Evolutionary conservation across 352 stramenopile genomes (phyloP).

Genomic region (Globisporangium radiosum): DNA sequence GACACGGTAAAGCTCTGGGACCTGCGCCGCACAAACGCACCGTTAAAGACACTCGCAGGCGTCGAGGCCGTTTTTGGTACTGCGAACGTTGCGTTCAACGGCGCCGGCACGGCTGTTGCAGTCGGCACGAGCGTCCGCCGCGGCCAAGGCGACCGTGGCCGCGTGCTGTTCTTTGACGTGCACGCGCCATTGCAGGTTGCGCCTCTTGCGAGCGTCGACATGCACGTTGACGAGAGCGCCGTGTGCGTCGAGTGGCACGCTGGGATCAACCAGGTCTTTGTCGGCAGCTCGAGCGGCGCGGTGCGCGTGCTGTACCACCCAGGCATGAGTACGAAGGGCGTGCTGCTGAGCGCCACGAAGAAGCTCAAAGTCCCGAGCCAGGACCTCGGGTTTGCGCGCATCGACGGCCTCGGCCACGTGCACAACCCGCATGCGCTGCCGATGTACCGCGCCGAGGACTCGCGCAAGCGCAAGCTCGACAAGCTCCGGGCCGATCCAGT

Average conservation of each 20-base stretch:
- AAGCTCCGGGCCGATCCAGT: constrained; percentile 65
- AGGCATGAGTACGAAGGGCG: constrained; percentile 63
- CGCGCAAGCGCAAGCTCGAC: constrained; percentile 65
- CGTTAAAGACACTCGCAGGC: constrained; percentile 50
- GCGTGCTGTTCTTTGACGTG: constrained; percentile 74
- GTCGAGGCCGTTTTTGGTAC: constrained; percentile 71
- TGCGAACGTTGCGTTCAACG: constrained; percentile 79
- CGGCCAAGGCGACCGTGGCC: constrained; percentile 38
- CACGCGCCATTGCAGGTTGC: constrained; percentile 41
- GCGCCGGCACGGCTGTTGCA: constrained; percentile 56
- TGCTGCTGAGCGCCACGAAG: constrained; percentile 76
- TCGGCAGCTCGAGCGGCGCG: constrained; percentile 53
- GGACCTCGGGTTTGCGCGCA: constrained; percentile 50
- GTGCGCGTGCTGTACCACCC: constrained; percentile 75
- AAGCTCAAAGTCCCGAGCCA: constrained; percentile 51
- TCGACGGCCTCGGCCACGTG: constrained; percentile 64
- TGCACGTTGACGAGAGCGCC: constrained; percentile 76
- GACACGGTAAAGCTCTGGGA: constrained; percentile 84
- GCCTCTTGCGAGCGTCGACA: constrained; percentile 54
- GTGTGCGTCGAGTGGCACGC: constrained; percentile 82
- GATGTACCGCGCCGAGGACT: constrained; percentile 74
- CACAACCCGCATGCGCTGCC: constrained; percentile 73
- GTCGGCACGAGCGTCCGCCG: constrained; percentile 70
- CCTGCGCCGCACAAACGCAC: constrained; percentile 47
- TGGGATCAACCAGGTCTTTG: constrained; percentile 79